Base-by-base conservation (phyloP, 2,329 filamentous ascomycete species). In the Xylariaceae sp. region DNA sequence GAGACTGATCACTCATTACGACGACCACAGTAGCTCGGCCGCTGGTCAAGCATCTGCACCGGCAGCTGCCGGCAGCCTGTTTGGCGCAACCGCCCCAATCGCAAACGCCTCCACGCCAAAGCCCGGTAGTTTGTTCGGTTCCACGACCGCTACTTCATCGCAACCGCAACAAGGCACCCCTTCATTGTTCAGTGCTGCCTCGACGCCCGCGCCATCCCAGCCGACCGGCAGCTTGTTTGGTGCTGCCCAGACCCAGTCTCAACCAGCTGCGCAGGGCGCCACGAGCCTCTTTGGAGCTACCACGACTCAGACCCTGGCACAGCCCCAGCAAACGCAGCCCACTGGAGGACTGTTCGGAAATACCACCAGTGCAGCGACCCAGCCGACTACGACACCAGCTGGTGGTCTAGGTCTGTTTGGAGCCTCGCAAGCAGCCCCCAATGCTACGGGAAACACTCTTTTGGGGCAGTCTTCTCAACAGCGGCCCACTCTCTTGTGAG, bases 331-430 rank as follows among this genome's bases (percentile, higher is more conserved):
- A 44, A 59, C 62, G 4, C 57, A 58, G 37, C 1, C 44, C 7
- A 39, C 62, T 2, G 62, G 60, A n/a, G 65, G 65, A 13, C 47
- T 71, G n/a, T 71, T 72, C 23, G 69, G 69, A 7, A 62, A 58
- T 63, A 60, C 30, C 53, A 60, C 37, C 42, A 62, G 61, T 53
- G 35, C 62, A 15, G 47, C 57, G 11, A 56, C 42, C 50, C 69
- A 69, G 56, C 18, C 64, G 9, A 51, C 62, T 30, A 55, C 66
- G 45, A 44, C 11, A 30, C 64, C 53, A 64, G 69, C 30, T 30
- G 63, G 69, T 35, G 66, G 71, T 23, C 61, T 73, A n/a, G 64
- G 71, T 30, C 61, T 74, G 11, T 74, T 74, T 62, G 70, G 70
- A 39, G 53, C 56, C 30, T 30, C 58, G 10, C 67, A 71, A 61